Conservation (phyloP, 192 early-diverging fungal species). For the Physocladia obscura region DNA sequence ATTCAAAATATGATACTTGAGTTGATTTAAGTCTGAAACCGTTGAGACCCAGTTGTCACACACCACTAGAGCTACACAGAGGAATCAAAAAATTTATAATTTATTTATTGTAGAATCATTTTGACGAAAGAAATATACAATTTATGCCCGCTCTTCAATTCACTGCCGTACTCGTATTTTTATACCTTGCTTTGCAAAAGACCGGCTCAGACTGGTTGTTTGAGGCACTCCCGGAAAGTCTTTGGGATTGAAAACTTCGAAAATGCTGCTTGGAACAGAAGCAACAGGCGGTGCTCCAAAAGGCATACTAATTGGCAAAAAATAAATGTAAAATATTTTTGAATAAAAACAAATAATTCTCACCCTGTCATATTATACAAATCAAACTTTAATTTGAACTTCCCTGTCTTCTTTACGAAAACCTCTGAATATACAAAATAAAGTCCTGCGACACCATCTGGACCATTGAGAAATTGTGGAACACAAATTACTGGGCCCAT, state of each 20-base stretch:
- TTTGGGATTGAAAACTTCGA: constrained; percentile 36
- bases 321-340: not conserved
- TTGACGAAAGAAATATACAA: too few species aligned
- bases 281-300: not conserved
- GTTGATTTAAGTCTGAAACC: too few species aligned
- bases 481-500: constrained; percentile 37
- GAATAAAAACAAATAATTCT: constrained; percentile 13
- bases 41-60: too few species aligned
- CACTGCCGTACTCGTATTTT: not conserved
- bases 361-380: constrained; percentile 38
- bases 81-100: too few species aligned
- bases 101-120: too few species aligned
- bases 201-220: constrained; percentile 34
- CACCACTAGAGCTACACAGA: too few species aligned
- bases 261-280: constrained; percentile 9
- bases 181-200: constrained; percentile 37
- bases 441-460: constrained; percentile 16
- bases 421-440: constrained; percentile 46
- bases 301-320: too few species aligned
- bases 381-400: constrained; percentile 39
- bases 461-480: constrained; percentile 30
- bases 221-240: constrained; percentile 42
- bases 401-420: constrained; percentile 31
- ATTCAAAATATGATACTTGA: too few species aligned
- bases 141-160: too few species aligned